phyloP scores from a whole-genome alignment of 78 protist genomes.

The Dictyostelium purpureum region DNA sequence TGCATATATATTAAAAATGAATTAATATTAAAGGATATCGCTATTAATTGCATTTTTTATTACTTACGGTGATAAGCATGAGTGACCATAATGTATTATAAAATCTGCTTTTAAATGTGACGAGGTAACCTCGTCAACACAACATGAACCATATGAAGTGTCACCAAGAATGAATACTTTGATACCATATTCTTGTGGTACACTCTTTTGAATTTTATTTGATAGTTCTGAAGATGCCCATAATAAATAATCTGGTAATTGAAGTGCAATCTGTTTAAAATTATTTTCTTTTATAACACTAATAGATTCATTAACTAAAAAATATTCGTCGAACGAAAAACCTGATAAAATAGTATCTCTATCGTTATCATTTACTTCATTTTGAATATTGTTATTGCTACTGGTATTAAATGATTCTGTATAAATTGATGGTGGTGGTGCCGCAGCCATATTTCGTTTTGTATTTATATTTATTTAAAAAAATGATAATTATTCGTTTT shows the following conservation, averaged over 20 bases:
- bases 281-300: constrained; percentile 9
- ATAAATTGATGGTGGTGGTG: constrained; percentile 10
- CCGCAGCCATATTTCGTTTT: background rate
- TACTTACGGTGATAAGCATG: constrained; percentile 77
- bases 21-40: too few species aligned
- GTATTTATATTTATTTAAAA: background rate
- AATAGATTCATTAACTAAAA: constrained; percentile 17
- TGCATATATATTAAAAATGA: background rate
- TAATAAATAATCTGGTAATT: constrained; percentile 57
- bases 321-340: constrained; percentile 13
- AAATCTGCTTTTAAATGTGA: constrained; percentile 59
- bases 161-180: constrained; percentile 69
- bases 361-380: background rate
- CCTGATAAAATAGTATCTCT: background rate
- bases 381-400: background rate
- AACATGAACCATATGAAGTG: constrained; percentile 77
- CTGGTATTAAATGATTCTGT: constrained; percentile 21
- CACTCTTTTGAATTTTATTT: background rate
- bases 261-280: constrained; percentile 55
- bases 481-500: background rate
- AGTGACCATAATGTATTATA: constrained; percentile 74
- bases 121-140: constrained; percentile 73
- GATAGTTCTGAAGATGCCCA: constrained; percentile 51
- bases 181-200: background rate
- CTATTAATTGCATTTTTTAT: background rate